These are phyloP conservation scores for Musa balbisiana DNA, from an alignment of 202 grass and related monocot genomes.

Conservation along the genomic window DNA sequence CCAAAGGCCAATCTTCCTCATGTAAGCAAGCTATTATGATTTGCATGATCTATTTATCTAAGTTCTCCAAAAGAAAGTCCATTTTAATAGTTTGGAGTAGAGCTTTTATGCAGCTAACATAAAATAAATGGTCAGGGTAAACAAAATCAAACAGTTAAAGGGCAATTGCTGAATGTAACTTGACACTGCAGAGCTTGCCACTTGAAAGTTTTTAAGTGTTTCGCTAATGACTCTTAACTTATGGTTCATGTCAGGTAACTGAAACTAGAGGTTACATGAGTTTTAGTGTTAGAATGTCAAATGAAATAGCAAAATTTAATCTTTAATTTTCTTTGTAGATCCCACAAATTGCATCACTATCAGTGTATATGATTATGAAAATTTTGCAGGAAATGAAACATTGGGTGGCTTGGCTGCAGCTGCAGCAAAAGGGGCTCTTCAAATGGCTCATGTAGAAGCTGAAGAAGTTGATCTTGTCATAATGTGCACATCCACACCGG, in stretches of 20 bases:
- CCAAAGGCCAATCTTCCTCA: no score
- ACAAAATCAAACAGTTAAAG: no score
- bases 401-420: slow-evolving; percentile 53
- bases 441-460: slow-evolving; percentile 86
- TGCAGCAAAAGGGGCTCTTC: slow-evolving; percentile 72
- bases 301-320: background rate
- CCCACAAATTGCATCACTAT: background rate
- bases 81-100: no score
- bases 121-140: no score
- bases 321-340: background rate
- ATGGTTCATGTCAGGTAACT: background rate
- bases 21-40: no score
- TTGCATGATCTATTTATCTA: no score
- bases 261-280: background rate
- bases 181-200: no score
- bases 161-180: no score
- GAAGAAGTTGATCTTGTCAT: slow-evolving; percentile 69
- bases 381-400: slow-evolving; percentile 59
- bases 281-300: background rate
- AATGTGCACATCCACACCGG: slow-evolving; percentile 86
- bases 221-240: background rate
- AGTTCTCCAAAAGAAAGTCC: no score
- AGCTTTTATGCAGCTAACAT: no score
- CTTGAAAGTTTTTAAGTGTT: no score
- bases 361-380: background rate